These are phyloP conservation scores for Canariomyces notabilis DNA, from an alignment of 2,329 filamentous ascomycete genomes.

Conservation along the genomic window DNA sequence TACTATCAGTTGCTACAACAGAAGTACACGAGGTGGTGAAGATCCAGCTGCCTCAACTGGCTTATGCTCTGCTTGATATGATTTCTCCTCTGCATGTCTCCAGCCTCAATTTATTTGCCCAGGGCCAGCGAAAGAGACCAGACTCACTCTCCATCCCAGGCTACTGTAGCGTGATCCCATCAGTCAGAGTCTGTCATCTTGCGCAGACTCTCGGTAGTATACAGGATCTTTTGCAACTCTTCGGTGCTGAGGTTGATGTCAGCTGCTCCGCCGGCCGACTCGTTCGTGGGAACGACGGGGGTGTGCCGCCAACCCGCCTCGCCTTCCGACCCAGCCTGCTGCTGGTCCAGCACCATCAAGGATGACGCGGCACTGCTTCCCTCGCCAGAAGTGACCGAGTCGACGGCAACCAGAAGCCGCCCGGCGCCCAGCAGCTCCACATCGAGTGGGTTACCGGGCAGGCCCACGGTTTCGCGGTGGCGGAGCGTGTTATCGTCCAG, in stretches of 20 bases:
- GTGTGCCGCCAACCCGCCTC: constrained; percentile 9
- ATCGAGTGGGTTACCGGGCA: constrained; percentile 64
- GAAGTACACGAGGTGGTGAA: too few relatives aligned
- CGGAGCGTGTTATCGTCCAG: constrained; percentile 43
- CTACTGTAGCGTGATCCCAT: constrained; percentile 5
- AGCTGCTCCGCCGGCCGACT: constrained; percentile 24
- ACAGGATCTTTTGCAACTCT: constrained; percentile 41
- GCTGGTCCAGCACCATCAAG: constrained; percentile 18
- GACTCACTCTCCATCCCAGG: not conserved
- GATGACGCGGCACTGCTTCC: constrained; percentile 1
- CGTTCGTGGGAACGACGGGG: not conserved
- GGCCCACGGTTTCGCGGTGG: constrained; percentile 44
- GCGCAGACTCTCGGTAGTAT: constrained; percentile 43
- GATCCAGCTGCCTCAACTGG: too few relatives aligned
- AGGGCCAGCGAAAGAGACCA: not conserved
- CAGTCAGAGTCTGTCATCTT: constrained; percentile 37
- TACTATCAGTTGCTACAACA: too few relatives aligned
- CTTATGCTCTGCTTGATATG: too few relatives aligned
- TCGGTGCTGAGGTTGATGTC: constrained; percentile 32
- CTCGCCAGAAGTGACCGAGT: constrained; percentile 28
- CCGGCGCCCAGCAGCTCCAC: constrained; percentile 30
- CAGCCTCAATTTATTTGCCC: not conserved
- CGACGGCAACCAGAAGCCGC: constrained; percentile 38
- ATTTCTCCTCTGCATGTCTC: too few relatives aligned
- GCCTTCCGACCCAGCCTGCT: not conserved